Percentiles rank a stretch among this genome's conserved stretches.
These are phyloP conservation scores for Agaricales sp. DNA, from an alignment of 1,284 basidiomycete species.

Conservation along the genomic window DNA sequence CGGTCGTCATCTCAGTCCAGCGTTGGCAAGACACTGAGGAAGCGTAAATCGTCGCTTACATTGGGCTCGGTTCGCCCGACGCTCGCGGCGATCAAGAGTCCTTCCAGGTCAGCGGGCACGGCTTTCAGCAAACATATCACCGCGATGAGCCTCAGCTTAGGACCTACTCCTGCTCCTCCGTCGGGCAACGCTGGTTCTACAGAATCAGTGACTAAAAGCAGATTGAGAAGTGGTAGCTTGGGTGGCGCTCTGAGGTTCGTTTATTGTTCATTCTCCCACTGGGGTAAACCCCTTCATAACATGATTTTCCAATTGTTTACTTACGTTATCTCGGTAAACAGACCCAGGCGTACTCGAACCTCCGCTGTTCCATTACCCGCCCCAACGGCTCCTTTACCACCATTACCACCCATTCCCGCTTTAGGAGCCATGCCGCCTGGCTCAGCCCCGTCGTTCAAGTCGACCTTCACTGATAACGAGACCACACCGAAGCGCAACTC, in stretches of 20 bases:
- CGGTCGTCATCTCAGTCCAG: neutral
- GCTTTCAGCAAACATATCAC: conserved; percentile 1
- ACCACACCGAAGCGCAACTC: neutral
- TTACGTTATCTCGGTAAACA: neutral
- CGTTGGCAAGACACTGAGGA: neutral
- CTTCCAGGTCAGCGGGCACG: neutral
- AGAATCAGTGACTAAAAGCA: neutral
- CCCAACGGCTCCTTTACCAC: neutral
- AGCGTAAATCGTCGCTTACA: conserved; percentile 1
- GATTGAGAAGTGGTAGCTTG: conserved; percentile 1
- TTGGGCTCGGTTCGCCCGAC: neutral
- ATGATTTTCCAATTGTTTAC: no score
- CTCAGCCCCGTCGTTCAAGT: neutral
- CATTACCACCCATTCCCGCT: neutral
- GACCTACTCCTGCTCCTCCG: neutral
- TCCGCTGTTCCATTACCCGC: neutral
- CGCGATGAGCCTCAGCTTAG: neutral
- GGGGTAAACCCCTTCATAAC: neutral
- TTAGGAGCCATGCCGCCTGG: neutral
- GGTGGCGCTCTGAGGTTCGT: neutral
- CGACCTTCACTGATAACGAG: neutral
- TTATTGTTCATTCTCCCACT: neutral
- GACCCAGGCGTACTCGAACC: neutral
- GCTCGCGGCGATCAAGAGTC: neutral
- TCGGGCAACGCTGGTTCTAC: neutral